These are phyloP conservation scores for Aspergillus baeticus DNA, from an alignment of 495 filamentous ascomycete species.

Conservation along the genomic window DNA sequence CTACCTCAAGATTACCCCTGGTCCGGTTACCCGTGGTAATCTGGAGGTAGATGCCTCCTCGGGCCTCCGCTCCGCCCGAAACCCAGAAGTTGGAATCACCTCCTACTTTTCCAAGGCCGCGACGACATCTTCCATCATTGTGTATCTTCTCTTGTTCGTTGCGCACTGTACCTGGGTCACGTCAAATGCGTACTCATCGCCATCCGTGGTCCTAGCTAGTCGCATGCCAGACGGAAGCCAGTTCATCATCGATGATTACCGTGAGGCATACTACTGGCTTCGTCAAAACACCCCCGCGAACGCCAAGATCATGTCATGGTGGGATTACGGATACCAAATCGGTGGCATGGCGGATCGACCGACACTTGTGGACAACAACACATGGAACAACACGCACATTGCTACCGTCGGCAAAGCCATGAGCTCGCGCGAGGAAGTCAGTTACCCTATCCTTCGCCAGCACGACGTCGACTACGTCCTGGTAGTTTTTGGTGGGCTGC, in stretches of 20 bases:
- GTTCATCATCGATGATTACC: slow-evolving; percentile 98
- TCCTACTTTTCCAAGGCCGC: slow-evolving; percentile 73
- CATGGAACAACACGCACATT: slow-evolving; percentile 99
- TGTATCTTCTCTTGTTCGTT: slow-evolving; percentile 91
- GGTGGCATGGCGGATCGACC: slow-evolving; percentile 99
- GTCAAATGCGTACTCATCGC: slow-evolving; percentile 97
- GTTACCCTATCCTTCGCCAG: slow-evolving; percentile 96
- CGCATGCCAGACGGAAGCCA: slow-evolving; percentile 91
- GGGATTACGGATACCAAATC: slow-evolving; percentile 99
- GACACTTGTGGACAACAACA: slow-evolving; percentile 98
- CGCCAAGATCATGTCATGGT: slow-evolving; percentile 99
- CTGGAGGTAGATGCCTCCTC: slow-evolving; percentile 48
- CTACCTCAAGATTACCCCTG: slow-evolving; percentile 63
- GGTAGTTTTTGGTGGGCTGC: slow-evolving; percentile 91
- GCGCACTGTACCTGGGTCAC: slow-evolving; percentile 99
- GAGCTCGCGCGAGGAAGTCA: slow-evolving; percentile 95
- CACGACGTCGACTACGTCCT: slow-evolving; percentile 99
- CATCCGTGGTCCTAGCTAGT: slow-evolving; percentile 94
- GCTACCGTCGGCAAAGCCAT: slow-evolving; percentile 99
- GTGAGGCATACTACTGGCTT: slow-evolving; percentile 99
- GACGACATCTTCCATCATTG: slow-evolving; percentile 65
- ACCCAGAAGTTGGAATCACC: slow-evolving; percentile 81
- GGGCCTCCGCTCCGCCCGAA: slow-evolving; percentile 65
- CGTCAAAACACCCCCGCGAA: slow-evolving; percentile 92
- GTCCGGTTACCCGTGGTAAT: slow-evolving; percentile 45